A percentile compares a stretch with the other conserved stretches of the same genome.
These are phyloP conservation scores for Xanthoconium separans DNA, from an alignment of 1,284 basidiomycete genomes.

Conservation along the genomic window DNA sequence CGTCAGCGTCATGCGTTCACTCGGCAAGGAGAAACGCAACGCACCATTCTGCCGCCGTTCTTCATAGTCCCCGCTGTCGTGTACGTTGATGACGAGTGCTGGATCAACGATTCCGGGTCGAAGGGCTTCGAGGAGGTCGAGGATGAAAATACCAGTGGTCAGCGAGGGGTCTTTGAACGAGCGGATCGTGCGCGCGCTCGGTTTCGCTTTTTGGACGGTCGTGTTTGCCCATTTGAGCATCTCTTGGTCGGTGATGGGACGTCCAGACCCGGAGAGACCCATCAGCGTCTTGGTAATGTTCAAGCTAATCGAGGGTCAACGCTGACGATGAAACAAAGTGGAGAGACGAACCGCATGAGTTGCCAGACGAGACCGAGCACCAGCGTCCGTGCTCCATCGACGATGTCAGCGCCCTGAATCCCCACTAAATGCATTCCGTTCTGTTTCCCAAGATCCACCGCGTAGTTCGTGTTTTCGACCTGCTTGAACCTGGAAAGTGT, in stretches of 20 bases:
- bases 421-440: slow-evolving; percentile 96
- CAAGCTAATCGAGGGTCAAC: slow-evolving; percentile 45
- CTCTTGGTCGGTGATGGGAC: slow-evolving; percentile 86
- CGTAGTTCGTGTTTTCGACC: slow-evolving; percentile 98
- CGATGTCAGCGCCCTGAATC: slow-evolving; percentile 97
- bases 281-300: slow-evolving; percentile 93
- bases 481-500: slow-evolving; percentile 94
- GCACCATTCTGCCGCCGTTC: slow-evolving; percentile 90
- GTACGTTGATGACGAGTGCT: slow-evolving; percentile 66
- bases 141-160: slow-evolving; percentile 89
- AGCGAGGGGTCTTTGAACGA: slow-evolving; percentile 96
- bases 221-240: slow-evolving; percentile 97
- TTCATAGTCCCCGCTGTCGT: slow-evolving; percentile 75
- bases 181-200: slow-evolving; percentile 71
- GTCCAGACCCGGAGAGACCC: slow-evolving; percentile 70
- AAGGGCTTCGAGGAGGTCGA: slow-evolving; percentile 90
- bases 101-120: slow-evolving; percentile 97
- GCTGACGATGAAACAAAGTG: background rate
- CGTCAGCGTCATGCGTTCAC: background rate
- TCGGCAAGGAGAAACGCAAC: slow-evolving; percentile 20
- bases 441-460: slow-evolving; percentile 88
- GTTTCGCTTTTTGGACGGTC: slow-evolving; percentile 73
- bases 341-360: slow-evolving; percentile 77
- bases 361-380: slow-evolving; percentile 98
- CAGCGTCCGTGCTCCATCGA: slow-evolving; percentile 88